Evolutionary conservation across 2,329 filamentous ascomycete genomes (phyloP).

Genomic region (Alternaria infectoria): DNA sequence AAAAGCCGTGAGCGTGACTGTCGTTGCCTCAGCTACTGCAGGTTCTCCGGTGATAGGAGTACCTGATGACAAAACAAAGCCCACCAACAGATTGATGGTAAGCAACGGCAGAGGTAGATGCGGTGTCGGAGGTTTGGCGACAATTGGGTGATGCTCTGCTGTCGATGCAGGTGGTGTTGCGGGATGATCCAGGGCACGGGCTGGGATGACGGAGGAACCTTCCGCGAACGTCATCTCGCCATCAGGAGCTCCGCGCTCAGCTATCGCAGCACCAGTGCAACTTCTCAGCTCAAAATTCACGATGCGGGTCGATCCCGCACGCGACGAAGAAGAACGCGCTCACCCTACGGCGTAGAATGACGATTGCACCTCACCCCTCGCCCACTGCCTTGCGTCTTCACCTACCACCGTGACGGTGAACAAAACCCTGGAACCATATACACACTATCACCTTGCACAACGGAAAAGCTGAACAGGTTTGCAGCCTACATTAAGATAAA

Average conservation of each 20-base stretch:
- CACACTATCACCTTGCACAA: neutral
- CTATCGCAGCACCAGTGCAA: neutral
- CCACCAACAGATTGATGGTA: neutral
- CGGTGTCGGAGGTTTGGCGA: neutral
- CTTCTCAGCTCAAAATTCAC: neutral
- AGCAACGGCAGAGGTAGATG: neutral
- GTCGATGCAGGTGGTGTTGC: neutral
- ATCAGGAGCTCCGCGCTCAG: neutral
- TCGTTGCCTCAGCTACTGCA: neutral
- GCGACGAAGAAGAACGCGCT: neutral
- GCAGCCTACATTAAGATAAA: neutral
- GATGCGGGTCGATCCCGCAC: neutral
- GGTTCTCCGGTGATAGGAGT: neutral
- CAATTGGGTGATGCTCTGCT: neutral
- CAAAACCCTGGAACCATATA: neutral
- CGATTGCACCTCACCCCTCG: constrained; percentile 17
- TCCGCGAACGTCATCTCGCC: constrained; percentile 5
- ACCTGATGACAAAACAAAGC: neutral
- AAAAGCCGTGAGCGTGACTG: neutral
- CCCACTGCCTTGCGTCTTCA: constrained; percentile 10
- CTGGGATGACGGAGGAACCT: neutral
- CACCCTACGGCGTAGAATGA: constrained; percentile 20
- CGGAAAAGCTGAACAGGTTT: neutral
- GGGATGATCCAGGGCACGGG: neutral
- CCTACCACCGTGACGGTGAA: constrained; percentile 18